Base-by-base conservation (phyloP, 2,329 filamentous ascomycete species). In the Aspergillus phoenicis region DNA sequence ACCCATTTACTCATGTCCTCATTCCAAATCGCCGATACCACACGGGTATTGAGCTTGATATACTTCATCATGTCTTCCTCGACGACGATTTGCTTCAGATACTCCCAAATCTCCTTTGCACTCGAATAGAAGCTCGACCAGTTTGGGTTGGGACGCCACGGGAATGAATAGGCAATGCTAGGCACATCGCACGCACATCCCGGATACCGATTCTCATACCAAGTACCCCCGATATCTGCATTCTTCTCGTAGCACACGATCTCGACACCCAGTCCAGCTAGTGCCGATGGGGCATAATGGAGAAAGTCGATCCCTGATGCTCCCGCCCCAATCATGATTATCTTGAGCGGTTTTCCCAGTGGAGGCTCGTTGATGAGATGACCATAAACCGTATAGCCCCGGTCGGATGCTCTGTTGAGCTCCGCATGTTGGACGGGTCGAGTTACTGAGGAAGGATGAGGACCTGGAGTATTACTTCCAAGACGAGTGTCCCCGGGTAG, bases 301-400 rank as follows among this genome's bases (percentile, higher is more conserved):
- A 74, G 13, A 71, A 67, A 24, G 75, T 61, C 59, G 15, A 78
- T 75, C 4, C 76, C 75, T 5, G 73, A 73, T 8, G 77, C 68
- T 1, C 76, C 76, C 2, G 73, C 72, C 6, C 76, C 75, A 33
- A 78, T 74, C 41, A 75, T 65, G 4, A 76, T 61, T 7, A 78
- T 64, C 48, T 69, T 66, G 57, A 76, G 47, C 2, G 66, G 69
- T 24, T 61, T 53, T 17, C 20, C 47, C 5, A 28, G 47, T 2
- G 48, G 47, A 1, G 59, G 45, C 20, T 61, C 59, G 45, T 57
- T 57, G 39, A 61, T 61, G 7, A 61, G 28, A n/a, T 56, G 45
- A 7, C 48, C n/a, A 2, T 53, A 20, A 20, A 56, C 36, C 17
- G 38, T 8, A 20, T 61, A 61, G 8, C 59, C 59, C 8, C 53